Percentiles rank a stretch among this genome's conserved stretches.
Conservation (phyloP, 2,329 filamentous ascomycete species). For the Hypoxylon sp. region DNA sequence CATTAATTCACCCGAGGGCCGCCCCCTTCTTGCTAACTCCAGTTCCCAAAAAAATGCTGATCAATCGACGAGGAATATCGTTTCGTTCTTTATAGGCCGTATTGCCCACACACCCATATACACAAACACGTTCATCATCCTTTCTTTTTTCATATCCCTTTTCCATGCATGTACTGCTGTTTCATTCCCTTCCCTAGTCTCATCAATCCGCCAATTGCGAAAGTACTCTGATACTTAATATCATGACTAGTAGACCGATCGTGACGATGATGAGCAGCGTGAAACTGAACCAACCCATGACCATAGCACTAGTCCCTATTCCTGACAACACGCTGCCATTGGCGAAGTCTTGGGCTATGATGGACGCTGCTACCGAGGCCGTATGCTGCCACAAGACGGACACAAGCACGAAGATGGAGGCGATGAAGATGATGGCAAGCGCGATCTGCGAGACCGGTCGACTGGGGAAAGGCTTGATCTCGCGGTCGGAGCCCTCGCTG, state of each 20-base stretch:
- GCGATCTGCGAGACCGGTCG: slow-evolving; percentile 92
- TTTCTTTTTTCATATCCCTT: background rate
- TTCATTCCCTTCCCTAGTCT: background rate
- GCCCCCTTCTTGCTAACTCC: slow-evolving; percentile 41
- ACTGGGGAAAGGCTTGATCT: slow-evolving; percentile 94
- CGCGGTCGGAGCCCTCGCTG: slow-evolving; percentile 80
- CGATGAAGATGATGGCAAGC: slow-evolving; percentile 87
- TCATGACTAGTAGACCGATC: slow-evolving; percentile 94
- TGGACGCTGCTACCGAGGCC: slow-evolving; percentile 91
- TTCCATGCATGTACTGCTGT: slow-evolving; percentile 14
- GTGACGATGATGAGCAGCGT: slow-evolving; percentile 93
- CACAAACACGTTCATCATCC: slow-evolving; percentile 34
- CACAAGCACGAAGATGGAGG: slow-evolving; percentile 76
- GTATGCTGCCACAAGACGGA: slow-evolving; percentile 91
- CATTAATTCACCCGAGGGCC: slow-evolving; percentile 34
- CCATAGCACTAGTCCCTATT: slow-evolving; percentile 80
- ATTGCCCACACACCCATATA: slow-evolving; percentile 26
- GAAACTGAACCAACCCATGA: slow-evolving; percentile 97
- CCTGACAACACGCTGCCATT: slow-evolving; percentile 49
- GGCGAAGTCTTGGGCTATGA: slow-evolving; percentile 70
- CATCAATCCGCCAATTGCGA: slow-evolving; percentile 62
- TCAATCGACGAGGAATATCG: slow-evolving; percentile 32
- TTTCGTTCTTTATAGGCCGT: slow-evolving; percentile 20
- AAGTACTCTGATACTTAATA: slow-evolving; percentile 87
- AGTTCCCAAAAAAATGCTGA: slow-evolving; percentile 43